Evolutionary conservation across 495 filamentous ascomycete species (phyloP).

Genomic region (Sordaria brevicollis): DNA sequence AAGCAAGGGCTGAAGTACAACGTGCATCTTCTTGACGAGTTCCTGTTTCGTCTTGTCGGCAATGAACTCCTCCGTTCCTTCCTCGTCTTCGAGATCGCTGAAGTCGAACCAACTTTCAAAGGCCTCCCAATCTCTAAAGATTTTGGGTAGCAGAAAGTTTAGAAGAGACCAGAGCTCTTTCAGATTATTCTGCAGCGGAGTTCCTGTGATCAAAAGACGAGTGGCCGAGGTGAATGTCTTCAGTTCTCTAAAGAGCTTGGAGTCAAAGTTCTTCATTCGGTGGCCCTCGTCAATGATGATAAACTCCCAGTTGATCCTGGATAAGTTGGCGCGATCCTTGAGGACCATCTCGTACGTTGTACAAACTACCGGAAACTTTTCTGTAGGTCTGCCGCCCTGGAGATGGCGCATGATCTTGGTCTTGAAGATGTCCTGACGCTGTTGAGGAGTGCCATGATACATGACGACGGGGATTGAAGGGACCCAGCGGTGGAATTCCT

Average conservation of each 20-base stretch:
- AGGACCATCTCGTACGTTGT: slow-evolving; percentile 95
- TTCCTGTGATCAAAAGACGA: slow-evolving; percentile 86
- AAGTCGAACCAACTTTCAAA: slow-evolving; percentile 98
- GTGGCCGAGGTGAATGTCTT: slow-evolving; percentile 83
- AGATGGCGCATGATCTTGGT: slow-evolving; percentile 51
- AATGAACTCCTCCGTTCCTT: slow-evolving; percentile 60
- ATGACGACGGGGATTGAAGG: slow-evolving; percentile 76
- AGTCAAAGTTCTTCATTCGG: slow-evolving; percentile 94
- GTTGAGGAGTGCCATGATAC: slow-evolving; percentile 74
- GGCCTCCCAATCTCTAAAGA: slow-evolving; percentile 79
- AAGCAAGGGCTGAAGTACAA: slow-evolving; percentile 85
- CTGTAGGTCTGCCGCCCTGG: slow-evolving; percentile 30
- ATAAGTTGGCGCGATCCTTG: slow-evolving; percentile 70
- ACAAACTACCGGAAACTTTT: slow-evolving; percentile 79
- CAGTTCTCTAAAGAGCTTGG: slow-evolving; percentile 78
- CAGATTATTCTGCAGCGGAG: slow-evolving; percentile 91
- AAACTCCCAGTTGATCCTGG: slow-evolving; percentile 84
- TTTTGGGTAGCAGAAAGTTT: slow-evolving; percentile 84
- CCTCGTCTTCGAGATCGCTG: slow-evolving; percentile 67
- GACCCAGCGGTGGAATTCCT: slow-evolving; percentile 85
- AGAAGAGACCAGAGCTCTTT: slow-evolving; percentile 91
- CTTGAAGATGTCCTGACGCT: slow-evolving; percentile 61
- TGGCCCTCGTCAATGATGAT: slow-evolving; percentile 98
- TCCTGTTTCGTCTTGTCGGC: slow-evolving; percentile 71
- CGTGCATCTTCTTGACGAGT: slow-evolving; percentile 79